These are phyloP conservation scores for Syzygium aqueum DNA, from an alignment of 345 rosid genomes.

Conservation along the genomic window DNA sequence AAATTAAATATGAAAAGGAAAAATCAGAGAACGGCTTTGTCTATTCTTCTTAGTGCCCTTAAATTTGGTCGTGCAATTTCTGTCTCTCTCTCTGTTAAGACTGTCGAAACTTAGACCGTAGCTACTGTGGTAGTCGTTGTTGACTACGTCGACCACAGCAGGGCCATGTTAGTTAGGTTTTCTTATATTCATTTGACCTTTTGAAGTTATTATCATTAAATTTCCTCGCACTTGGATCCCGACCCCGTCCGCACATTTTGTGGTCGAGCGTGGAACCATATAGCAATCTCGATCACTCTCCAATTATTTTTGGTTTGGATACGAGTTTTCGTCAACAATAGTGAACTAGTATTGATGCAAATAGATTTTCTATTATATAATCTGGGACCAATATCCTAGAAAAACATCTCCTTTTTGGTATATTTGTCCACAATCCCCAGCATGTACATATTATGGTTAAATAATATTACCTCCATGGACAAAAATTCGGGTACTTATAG, in stretches of 20 bases:
- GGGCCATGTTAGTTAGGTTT: neutral
- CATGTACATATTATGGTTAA: neutral
- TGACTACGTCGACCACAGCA: too few relatives aligned
- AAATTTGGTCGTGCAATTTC: neutral
- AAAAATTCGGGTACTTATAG: neutral
- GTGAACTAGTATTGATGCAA: neutral
- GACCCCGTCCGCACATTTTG: neutral
- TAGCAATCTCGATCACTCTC: neutral
- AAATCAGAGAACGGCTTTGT: neutral
- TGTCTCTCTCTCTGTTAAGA: neutral
- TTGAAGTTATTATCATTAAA: neutral
- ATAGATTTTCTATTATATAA: neutral
- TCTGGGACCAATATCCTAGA: neutral
- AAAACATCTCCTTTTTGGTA: neutral
- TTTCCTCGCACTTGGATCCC: neutral
- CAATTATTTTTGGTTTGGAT: neutral
- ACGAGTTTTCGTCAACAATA: neutral
- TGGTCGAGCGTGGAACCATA: neutral
- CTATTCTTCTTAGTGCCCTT: neutral
- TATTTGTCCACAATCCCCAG: neutral
- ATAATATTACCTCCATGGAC: neutral
- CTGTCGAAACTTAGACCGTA: neutral
- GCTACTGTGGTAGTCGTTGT: too few relatives aligned
- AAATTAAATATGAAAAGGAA: too few relatives aligned
- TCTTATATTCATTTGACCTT: neutral